Conservation (phyloP, 495 filamentous ascomycete species). For the Penicillium simplicissimum region DNA sequence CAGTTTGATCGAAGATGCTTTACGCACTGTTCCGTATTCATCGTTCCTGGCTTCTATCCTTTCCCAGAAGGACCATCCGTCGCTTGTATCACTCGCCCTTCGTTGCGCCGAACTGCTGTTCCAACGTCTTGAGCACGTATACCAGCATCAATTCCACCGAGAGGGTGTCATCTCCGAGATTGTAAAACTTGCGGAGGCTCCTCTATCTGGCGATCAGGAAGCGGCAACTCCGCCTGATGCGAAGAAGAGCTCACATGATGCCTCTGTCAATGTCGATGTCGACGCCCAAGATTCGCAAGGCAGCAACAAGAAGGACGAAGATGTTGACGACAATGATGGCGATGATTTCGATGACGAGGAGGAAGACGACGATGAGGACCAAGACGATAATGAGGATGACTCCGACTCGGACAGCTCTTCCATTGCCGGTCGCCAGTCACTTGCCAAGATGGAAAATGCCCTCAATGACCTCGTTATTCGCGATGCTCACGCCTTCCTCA, state of each 20-base stretch:
- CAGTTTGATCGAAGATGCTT: conserved; percentile 77
- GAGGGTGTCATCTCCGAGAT: conserved; percentile 97
- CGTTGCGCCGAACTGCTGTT: conserved; percentile 87
- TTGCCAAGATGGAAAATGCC: conserved; percentile 54
- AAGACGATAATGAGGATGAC: conserved; percentile 63
- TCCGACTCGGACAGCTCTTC: conserved; percentile 69
- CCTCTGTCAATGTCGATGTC: conserved; percentile 25
- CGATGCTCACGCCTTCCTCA: conserved; percentile 78
- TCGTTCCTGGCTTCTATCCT: conserved; percentile 95
- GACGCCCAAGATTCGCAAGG: conserved; percentile 11
- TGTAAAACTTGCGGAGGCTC: conserved; percentile 65
- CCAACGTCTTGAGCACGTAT: conserved; percentile 78
- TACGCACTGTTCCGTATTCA: conserved; percentile 93
- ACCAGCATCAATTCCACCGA: conserved; percentile 94
- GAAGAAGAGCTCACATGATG: conserved; percentile 11
- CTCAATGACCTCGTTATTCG: conserved; percentile 73
- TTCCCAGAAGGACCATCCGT: conserved; percentile 90
- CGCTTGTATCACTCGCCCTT: conserved; percentile 80
- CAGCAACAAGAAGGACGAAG: conserved; percentile 54
- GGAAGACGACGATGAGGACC: conserved; percentile 63
- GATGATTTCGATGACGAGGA: conserved; percentile 63
- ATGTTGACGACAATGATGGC: conserved; percentile 54
- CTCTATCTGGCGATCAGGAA: conserved; percentile 42
- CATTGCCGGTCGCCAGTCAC: conserved; percentile 46
- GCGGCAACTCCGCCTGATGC: conserved; percentile 6